Conservation (phyloP, 1,139 yeast species). For the Candida sp. region DNA sequence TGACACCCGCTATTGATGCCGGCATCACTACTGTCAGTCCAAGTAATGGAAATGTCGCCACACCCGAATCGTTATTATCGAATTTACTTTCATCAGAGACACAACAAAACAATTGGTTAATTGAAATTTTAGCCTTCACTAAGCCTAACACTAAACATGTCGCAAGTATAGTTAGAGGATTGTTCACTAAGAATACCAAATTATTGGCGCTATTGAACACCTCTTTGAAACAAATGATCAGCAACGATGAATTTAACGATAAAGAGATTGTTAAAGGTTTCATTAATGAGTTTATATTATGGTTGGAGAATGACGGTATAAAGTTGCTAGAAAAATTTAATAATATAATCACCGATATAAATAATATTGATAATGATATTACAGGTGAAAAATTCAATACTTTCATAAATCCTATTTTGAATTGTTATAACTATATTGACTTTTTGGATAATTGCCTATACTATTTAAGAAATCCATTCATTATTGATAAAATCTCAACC, state of each 20-base stretch:
- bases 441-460: slow-evolving; percentile 22
- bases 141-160: slow-evolving; percentile 26
- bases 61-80: slow-evolving; percentile 6
- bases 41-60: background rate
- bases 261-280: slow-evolving; percentile 31
- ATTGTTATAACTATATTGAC: slow-evolving; percentile 26
- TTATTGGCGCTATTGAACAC: slow-evolving; percentile 21
- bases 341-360: slow-evolving; percentile 8
- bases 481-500: slow-evolving; percentile 27
- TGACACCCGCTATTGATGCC: background rate
- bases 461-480: slow-evolving; percentile 37
- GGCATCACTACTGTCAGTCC: background rate
- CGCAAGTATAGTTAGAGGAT: slow-evolving; percentile 36
- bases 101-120: slow-evolving; percentile 26
- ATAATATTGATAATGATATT: slow-evolving; percentile 10
- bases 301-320: slow-evolving; percentile 34
- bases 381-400: slow-evolving; percentile 12
- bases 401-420: slow-evolving; percentile 30
- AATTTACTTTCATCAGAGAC: slow-evolving; percentile 20
- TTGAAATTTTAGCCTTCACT: slow-evolving; percentile 33
- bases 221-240: slow-evolving; percentile 13
- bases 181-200: slow-evolving; percentile 37
- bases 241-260: slow-evolving; percentile 13
- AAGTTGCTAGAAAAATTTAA: slow-evolving; percentile 31
- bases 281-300: slow-evolving; percentile 37